Percentiles rank a stretch among this genome's conserved stretches.
These are phyloP conservation scores for Blastobotrys persicus DNA, from an alignment of 1,139 yeast species.

Conservation along the genomic window DNA sequence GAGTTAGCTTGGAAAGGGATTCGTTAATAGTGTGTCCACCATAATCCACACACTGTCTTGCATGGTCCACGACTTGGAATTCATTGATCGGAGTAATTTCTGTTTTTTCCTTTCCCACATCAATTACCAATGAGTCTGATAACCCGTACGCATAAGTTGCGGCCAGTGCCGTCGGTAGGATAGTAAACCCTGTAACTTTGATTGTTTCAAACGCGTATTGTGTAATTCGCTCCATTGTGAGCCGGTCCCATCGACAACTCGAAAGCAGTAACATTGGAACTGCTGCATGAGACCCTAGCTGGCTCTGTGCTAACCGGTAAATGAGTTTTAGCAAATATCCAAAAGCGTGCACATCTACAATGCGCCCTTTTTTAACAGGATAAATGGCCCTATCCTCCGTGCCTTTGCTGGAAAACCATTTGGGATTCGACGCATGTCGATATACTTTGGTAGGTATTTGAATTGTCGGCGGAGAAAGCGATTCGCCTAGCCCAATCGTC, in stretches of 20 bases:
- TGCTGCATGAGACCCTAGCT: constrained; percentile 19
- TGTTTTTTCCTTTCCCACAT: constrained; percentile 71
- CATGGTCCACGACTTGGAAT: constrained; percentile 57
- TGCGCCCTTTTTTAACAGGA: constrained; percentile 64
- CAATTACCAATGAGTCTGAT: constrained; percentile 65
- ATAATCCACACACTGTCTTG: constrained; percentile 47
- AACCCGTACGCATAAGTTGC: constrained; percentile 71
- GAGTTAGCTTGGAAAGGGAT: constrained; percentile 51
- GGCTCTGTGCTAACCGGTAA: constrained; percentile 44
- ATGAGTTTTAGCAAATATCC: constrained; percentile 62
- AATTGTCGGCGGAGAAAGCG: constrained; percentile 71
- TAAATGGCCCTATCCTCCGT: constrained; percentile 47
- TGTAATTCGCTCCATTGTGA: constrained; percentile 64
- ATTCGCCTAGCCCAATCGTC: constrained; percentile 78
- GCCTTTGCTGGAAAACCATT: constrained; percentile 41
- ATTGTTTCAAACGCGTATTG: constrained; percentile 73
- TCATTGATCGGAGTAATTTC: constrained; percentile 79
- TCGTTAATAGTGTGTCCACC: constrained; percentile 70
- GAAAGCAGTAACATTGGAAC: constrained; percentile 62
- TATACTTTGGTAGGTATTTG: constrained; percentile 76
- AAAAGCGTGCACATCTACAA: constrained; percentile 68
- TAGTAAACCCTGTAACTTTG: constrained; percentile 69
- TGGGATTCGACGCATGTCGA: constrained; percentile 43
- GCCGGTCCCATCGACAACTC: constrained; percentile 65
- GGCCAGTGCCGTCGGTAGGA: constrained; percentile 68